Evolutionary conservation across 768 basidiomycete genomes (phyloP), one percentile per base, ranked within the genome.

Genomic region (Termitomyces bulborhizus): DNA sequence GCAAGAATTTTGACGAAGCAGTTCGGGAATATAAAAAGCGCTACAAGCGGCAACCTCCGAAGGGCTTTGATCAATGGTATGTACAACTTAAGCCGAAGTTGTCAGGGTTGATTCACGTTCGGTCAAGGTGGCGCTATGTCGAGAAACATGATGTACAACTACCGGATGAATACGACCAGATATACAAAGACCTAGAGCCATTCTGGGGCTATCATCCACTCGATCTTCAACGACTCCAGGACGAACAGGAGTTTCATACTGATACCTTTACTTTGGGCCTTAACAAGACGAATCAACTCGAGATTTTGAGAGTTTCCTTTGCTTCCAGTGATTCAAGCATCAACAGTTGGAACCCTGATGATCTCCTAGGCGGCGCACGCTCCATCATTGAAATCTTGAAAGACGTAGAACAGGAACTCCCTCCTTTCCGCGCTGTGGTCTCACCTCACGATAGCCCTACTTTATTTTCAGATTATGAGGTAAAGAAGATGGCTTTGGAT

Each of bases 61-160:
- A 78, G 50, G 94, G 94, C 0, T 98, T 97, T 58, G 92, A 93
- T 65, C 72, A 78, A 32, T 96, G 93, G 93, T 93, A 32, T 32
- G 31, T 32, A 73, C 72, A 72, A 70, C 27, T 41, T 80, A 24
- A 26, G 21, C 26, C 27, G 16, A 12, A 15, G 8, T 5, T 27
- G 6, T 13, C 6, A 27, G 12, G 18, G 24, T 44, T 18, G 8
- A 31, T 21, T 29, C 9, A 31, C 37, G 18, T 37, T 46, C 18
- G 34, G 41, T 40, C 26, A 46, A 73, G 77, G 76, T 80, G 79
- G 79, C 59, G 66, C 7, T 82, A 78, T 61, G 74, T 74, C 24
- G 56, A 71, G 45, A 58, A 70, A 36, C 62, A 81, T 61, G 66
- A 76, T 37, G 74, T 83, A 18, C 75, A 73, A 49, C 68, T 82